phyloP scores from a whole-genome alignment of 495 filamentous ascomycete genomes.

The Xylaria intraflava region DNA sequence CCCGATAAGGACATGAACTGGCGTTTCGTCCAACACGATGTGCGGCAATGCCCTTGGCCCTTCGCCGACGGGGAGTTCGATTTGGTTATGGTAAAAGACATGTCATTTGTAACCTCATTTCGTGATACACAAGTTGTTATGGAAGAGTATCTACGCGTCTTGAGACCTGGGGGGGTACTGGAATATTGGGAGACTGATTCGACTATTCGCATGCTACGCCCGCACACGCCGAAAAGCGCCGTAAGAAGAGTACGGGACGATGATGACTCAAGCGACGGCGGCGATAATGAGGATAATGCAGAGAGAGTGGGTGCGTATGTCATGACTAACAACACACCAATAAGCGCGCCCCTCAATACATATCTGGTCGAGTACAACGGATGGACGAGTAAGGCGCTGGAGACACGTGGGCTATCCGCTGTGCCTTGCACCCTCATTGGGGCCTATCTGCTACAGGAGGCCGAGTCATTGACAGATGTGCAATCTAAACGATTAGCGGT shows the following conservation, averaged over 20 bases:
- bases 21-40: constrained; percentile 82
- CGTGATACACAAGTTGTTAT: constrained; percentile 58
- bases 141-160: constrained; percentile 68
- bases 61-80: constrained; percentile 83
- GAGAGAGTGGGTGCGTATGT: constrained; percentile 69
- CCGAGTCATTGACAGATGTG: constrained; percentile 61
- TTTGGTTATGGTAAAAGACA: constrained; percentile 83
- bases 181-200: constrained; percentile 87
- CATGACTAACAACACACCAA: constrained; percentile 76
- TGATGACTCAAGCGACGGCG: constrained; percentile 33
- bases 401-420: constrained; percentile 59
- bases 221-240: constrained; percentile 58
- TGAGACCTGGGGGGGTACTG: constrained; percentile 70
- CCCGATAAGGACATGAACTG: constrained; percentile 69
- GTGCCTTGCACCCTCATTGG: constrained; percentile 76
- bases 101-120: constrained; percentile 60
- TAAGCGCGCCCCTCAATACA: constrained; percentile 68
- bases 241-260: constrained; percentile 36
- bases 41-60: constrained; percentile 67
- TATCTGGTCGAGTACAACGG: constrained; percentile 78
- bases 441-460: constrained; percentile 72
- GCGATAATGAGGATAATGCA: constrained; percentile 55
- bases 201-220: constrained; percentile 65
- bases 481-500: constrained; percentile 74
- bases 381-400: constrained; percentile 72